phyloP scores from a whole-genome alignment of 2,329 filamentous ascomycete species.

The Thielaviopsis populi region DNA sequence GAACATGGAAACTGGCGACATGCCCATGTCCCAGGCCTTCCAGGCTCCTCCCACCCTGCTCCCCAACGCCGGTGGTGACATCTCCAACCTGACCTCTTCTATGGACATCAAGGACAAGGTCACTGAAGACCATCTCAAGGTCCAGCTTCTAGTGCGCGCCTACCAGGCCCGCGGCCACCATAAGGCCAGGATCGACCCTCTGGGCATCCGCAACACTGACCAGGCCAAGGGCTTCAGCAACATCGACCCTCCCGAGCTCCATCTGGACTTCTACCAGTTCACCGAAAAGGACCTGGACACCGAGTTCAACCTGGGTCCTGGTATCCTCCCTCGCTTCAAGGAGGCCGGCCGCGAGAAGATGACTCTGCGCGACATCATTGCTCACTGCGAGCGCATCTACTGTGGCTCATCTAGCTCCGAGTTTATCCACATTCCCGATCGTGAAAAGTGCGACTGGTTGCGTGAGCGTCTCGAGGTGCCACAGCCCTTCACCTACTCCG shows the following conservation, averaged over 20 bases:
- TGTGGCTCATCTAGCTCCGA: constrained; percentile 95
- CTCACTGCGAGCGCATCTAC: constrained; percentile 86
- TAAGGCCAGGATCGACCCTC: constrained; percentile 93
- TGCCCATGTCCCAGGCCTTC: constrained; percentile 96
- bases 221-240: constrained; percentile 73
- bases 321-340: constrained; percentile 89
- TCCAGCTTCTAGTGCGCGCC: constrained; percentile 88
- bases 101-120: constrained; percentile 63
- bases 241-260: constrained; percentile 79
- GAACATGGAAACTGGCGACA: constrained; percentile 97
- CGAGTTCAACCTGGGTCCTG: constrained; percentile 82
- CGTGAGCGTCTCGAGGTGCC: constrained; percentile 89
- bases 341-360: constrained; percentile 82
- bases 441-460: constrained; percentile 97
- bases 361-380: constrained; percentile 88
- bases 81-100: constrained; percentile 57
- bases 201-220: constrained; percentile 64
- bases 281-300: constrained; percentile 84
- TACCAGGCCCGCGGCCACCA: constrained; percentile 97
- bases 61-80: constrained; percentile 62
- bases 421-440: constrained; percentile 97
- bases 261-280: constrained; percentile 88
- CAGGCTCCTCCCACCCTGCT: constrained; percentile 87
- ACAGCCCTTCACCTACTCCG: constrained; percentile 88
- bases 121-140: constrained; percentile 82